These are phyloP conservation scores for Ilyonectria destructans DNA, from an alignment of 2,329 filamentous ascomycete species.

Conservation along the genomic window DNA sequence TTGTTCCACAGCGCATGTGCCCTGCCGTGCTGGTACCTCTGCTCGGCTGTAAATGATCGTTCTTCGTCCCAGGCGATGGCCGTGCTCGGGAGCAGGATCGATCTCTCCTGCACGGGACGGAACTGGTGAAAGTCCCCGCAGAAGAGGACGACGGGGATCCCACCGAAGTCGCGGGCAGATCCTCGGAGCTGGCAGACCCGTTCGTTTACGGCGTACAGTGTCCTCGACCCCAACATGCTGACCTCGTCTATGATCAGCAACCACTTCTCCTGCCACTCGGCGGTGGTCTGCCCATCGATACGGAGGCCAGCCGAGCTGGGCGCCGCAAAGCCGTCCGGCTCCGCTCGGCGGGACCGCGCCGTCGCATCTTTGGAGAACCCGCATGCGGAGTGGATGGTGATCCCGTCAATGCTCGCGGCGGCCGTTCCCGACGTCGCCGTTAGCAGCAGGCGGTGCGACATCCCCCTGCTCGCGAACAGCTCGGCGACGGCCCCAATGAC, in stretches of 20 bases:
- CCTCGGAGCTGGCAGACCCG: constrained; percentile 13
- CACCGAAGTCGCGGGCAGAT: constrained; percentile 1
- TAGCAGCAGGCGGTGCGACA: constrained; percentile 17
- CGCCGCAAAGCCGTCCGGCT: background rate
- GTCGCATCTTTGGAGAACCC: constrained; percentile 20
- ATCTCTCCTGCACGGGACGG: constrained; percentile 19
- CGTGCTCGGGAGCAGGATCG: constrained; percentile 11
- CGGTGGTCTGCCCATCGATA: background rate
- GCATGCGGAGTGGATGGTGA: constrained; percentile 31
- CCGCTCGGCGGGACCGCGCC: background rate
- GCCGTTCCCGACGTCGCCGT: constrained; percentile 29
- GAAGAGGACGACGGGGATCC: constrained; percentile 24
- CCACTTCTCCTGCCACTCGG: constrained; percentile 25
- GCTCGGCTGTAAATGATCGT: constrained; percentile 6
- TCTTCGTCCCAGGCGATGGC: background rate
- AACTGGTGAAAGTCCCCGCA: constrained; percentile 26
- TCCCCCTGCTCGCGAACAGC: constrained; percentile 10
- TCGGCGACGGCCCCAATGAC: constrained; percentile 23
- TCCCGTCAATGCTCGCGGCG: constrained; percentile 22
- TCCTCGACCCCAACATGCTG: constrained; percentile 27
- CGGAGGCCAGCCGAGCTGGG: constrained; percentile 51
- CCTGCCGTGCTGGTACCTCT: constrained; percentile 26
- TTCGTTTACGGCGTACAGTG: constrained; percentile 19
- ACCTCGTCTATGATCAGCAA: constrained; percentile 27
- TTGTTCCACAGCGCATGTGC: constrained; percentile 24